A percentile compares a stretch with the other conserved stretches of the same genome.
These are phyloP conservation scores for Margaritispora aquatica DNA, from an alignment of 495 filamentous ascomycete genomes.

Conservation along the genomic window DNA sequence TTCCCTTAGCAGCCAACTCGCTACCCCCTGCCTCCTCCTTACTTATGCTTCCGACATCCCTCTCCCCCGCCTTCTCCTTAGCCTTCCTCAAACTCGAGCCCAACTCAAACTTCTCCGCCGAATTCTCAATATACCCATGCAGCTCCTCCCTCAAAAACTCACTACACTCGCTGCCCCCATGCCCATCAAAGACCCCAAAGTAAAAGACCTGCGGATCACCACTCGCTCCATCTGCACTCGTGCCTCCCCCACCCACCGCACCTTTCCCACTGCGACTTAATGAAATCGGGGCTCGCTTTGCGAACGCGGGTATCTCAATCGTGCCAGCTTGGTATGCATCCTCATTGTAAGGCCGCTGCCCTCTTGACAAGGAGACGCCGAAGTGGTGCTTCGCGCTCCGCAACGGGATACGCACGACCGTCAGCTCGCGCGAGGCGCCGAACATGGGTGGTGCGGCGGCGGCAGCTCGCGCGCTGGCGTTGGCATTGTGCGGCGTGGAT, in stretches of 20 bases:
- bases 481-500: constrained; percentile 71
- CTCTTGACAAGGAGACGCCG: constrained; percentile 70
- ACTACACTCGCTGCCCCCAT: constrained; percentile 87
- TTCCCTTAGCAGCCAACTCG: constrained; percentile 14
- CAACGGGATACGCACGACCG: constrained; percentile 96
- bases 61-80: constrained; percentile 9
- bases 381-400: constrained; percentile 95
- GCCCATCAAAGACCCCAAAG: constrained; percentile 93
- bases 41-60: constrained; percentile 13
- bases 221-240: constrained; percentile 62
- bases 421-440: constrained; percentile 62
- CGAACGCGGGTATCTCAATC: constrained; percentile 86
- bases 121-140: constrained; percentile 83
- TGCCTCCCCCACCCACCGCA: constrained; percentile 45
- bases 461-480: constrained; percentile 32
- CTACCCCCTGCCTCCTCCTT: constrained; percentile 16
- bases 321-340: constrained; percentile 93
- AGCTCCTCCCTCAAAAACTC: constrained; percentile 76
- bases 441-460: constrained; percentile 52
- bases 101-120: constrained; percentile 65
- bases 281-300: constrained; percentile 69
- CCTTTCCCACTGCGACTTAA: constrained; percentile 39
- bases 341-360: constrained; percentile 82
- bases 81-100: constrained; percentile 55
- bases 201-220: constrained; percentile 96